These are phyloP conservation scores for Malus hybrid DNA, from an alignment of 331 rosid species.

Conservation along the genomic window DNA sequence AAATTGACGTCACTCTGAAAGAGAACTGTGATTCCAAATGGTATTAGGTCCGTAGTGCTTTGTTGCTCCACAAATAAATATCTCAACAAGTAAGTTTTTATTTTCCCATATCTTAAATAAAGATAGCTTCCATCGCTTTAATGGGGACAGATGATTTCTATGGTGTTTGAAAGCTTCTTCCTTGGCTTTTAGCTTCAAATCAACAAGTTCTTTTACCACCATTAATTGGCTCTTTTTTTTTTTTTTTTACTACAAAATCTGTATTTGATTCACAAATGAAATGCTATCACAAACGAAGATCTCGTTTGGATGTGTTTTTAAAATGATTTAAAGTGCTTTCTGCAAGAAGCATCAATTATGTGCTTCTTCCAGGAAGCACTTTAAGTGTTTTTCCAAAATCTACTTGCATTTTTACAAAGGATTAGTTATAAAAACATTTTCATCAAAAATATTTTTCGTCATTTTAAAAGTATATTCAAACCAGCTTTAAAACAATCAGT, in stretches of 20 bases:
- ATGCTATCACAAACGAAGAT: neutral
- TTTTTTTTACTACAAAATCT: neutral
- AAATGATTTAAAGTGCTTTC: too few relatives aligned
- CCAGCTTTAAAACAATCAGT: neutral
- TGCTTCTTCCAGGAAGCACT: too few relatives aligned
- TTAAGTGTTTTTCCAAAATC: too few relatives aligned
- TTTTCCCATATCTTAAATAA: neutral
- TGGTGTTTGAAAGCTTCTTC: neutral
- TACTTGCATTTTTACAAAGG: too few relatives aligned
- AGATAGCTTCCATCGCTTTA: neutral
- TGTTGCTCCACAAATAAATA: neutral
- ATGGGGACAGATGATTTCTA: neutral
- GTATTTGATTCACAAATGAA: neutral
- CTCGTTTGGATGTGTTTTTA: too few relatives aligned
- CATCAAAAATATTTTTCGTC: too few relatives aligned
- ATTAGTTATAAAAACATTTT: too few relatives aligned
- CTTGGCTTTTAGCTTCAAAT: slow-evolving; percentile 8
- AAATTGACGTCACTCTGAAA: neutral
- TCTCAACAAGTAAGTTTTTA: neutral
- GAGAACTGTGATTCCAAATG: neutral
- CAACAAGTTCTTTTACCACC: neutral
- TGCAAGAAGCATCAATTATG: too few relatives aligned
- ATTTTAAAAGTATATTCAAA: too few relatives aligned
- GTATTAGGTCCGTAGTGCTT: neutral
- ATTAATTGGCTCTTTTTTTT: neutral